A percentile compares a stretch with the other conserved stretches of the same genome.
phyloP scores from a whole-genome alignment of 2,329 filamentous ascomycete species.

The Pseudovirgaria hyperparasitica region DNA sequence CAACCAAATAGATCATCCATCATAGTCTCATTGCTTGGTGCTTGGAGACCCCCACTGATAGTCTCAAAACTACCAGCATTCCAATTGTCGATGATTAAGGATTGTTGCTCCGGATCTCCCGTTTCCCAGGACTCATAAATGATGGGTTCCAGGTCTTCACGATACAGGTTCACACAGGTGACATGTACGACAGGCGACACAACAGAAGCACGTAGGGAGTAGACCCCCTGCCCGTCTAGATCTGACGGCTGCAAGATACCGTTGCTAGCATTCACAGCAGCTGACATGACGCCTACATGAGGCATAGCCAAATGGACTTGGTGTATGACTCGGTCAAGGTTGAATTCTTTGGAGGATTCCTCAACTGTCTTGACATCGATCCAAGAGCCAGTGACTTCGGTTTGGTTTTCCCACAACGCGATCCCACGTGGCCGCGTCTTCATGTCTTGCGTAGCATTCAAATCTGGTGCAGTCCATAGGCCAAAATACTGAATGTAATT shows the following conservation, averaged over 20 bases:
- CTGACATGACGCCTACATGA: constrained; percentile 54
- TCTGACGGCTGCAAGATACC: constrained; percentile 54
- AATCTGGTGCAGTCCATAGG: constrained; percentile 41
- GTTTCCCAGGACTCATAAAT: constrained; percentile 51
- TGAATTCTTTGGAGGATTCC: constrained; percentile 33
- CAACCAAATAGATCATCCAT: constrained; percentile 62
- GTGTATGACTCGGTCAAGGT: constrained; percentile 55
- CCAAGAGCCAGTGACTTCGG: constrained; percentile 56
- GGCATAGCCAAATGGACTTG: constrained; percentile 70
- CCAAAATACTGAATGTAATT: constrained; percentile 52
- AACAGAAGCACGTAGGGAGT: constrained; percentile 54
- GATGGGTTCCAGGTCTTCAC: constrained; percentile 47
- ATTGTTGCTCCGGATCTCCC: constrained; percentile 15
- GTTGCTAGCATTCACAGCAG: constrained; percentile 49
- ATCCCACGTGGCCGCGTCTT: constrained; percentile 44
- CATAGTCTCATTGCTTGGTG: constrained; percentile 27
- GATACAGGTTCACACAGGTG: constrained; percentile 54
- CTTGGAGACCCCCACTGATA: constrained; percentile 12
- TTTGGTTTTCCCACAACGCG: constrained; percentile 57
- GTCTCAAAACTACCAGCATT: constrained; percentile 14
- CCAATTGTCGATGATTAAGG: constrained; percentile 11
- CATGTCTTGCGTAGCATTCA: constrained; percentile 32
- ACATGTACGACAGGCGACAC: constrained; percentile 61
- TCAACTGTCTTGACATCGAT: constrained; percentile 47
- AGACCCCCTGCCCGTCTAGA: constrained; percentile 52